phyloP scores from a whole-genome alignment of 1,139 yeast species.

The Blastobotrys malaysiensis region DNA sequence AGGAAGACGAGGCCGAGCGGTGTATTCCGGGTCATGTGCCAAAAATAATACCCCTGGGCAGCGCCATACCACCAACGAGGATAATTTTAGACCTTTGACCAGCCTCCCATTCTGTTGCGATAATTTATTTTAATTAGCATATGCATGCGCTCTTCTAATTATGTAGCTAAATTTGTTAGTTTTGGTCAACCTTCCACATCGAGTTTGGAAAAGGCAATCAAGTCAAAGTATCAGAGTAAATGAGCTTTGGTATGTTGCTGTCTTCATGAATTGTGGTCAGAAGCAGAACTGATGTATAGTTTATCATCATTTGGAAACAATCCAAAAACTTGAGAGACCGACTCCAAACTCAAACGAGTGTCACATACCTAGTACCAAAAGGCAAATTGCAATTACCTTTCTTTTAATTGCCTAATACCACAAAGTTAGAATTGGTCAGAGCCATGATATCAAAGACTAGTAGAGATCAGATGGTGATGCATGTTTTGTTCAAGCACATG shows the following conservation, averaged over 20 bases:
- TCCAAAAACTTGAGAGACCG: background rate
- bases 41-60: background rate
- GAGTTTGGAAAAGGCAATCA: background rate
- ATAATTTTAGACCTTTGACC: background rate
- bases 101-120: background rate
- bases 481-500: slow-evolving; percentile 59
- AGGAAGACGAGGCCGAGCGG: background rate
- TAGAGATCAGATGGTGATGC: slow-evolving; percentile 85
- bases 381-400: background rate
- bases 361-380: background rate
- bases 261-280: slow-evolving; percentile 75
- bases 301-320: slow-evolving; percentile 55
- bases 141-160: background rate
- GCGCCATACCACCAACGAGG: background rate
- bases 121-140: background rate
- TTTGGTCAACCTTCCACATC: background rate
- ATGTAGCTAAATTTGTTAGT: background rate
- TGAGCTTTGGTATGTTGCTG: slow-evolving; percentile 46
- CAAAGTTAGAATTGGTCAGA: background rate
- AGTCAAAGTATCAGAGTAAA: slow-evolving; percentile 17
- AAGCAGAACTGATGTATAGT: slow-evolving; percentile 77
- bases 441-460: background rate
- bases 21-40: background rate
- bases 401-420: background rate
- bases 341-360: background rate